phyloP scores from a whole-genome alignment of 2,329 filamentous ascomycete genomes.

The Akanthomyces uredinophilus region DNA sequence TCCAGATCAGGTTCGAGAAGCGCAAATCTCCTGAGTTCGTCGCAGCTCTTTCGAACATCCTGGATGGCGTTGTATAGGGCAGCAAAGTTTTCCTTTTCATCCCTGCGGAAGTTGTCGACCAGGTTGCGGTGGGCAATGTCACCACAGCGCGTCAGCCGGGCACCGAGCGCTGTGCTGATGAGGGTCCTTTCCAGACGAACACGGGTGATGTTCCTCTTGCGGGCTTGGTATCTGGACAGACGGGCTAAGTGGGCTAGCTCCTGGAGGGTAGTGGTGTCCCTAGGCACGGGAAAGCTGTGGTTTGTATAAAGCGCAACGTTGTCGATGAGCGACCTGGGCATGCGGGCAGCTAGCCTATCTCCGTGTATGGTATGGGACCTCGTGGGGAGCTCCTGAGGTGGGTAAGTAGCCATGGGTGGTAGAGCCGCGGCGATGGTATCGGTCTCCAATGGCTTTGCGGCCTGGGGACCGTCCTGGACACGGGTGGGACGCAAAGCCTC shows the following conservation, averaged over 20 bases:
- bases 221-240: slow-evolving; percentile 75
- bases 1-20: slow-evolving; percentile 70
- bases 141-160: slow-evolving; percentile 68
- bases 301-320: slow-evolving; percentile 65
- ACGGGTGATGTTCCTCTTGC: slow-evolving; percentile 68
- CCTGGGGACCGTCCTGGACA: slow-evolving; percentile 7
- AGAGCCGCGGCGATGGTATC: slow-evolving; percentile 3
- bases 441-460: slow-evolving; percentile 7
- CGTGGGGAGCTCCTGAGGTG: not conserved
- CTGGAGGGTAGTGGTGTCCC: slow-evolving; percentile 64
- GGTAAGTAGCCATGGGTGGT: not conserved
- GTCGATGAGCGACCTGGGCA: slow-evolving; percentile 49
- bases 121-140: slow-evolving; percentile 70
- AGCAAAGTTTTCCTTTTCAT: slow-evolving; percentile 74
- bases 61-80: slow-evolving; percentile 71
- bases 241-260: slow-evolving; percentile 75
- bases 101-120: slow-evolving; percentile 71
- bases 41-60: slow-evolving; percentile 72
- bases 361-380: slow-evolving; percentile 8
- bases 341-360: slow-evolving; percentile 4
- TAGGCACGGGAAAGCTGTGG: slow-evolving; percentile 52
- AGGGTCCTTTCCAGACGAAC: slow-evolving; percentile 69
- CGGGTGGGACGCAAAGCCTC: not conserved
- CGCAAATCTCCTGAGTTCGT: slow-evolving; percentile 65
- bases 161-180: slow-evolving; percentile 68